Evolutionary conservation across 2,329 filamentous ascomycete species (phyloP), one percentile per base, ranked within the genome.

Genomic region (Cordyceps cateniannulata): DNA sequence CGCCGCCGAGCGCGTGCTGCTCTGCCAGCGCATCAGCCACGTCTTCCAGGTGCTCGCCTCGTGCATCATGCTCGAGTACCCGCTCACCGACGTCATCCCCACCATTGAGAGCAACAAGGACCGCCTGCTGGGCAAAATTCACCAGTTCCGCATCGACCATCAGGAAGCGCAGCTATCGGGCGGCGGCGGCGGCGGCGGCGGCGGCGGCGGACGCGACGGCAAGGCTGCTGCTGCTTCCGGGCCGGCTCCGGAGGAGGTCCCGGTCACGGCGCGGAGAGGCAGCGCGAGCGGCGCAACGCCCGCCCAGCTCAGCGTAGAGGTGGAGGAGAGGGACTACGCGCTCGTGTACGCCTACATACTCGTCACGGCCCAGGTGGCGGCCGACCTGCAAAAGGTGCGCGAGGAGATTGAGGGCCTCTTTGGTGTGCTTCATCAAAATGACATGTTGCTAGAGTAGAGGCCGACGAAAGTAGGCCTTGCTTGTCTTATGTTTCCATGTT

Each of bases 1-100:
- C 1, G 81, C 85, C 5, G 79, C 84, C 9, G 93, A 99, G 74
- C 85, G 95, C 58, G 84, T 83, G 10, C 86, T 93, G 63, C 81
- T 99, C 35, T 96, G 91, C 67, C 85, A 90, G 59, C 86, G 95
- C 56, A 96, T 98, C 68, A 96, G 91, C 70, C 95, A 98, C 80
- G 82, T 99, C 18, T 85, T 85, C 65, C 81, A 86, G 69, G 95
- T 98, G 6, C 84, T 99, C 64, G 95, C 95, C 1, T 95, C 90
- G 47, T 96, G 90, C 16, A 86, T 98, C 76, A 96, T 96, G 80
- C 82, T 98, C 9, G 93, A 96, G 74, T 98, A 96, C 68, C 93
- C 95, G 0, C 80, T 99, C 62, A 93, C 89, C 40, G 92, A 97
- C 69, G 90, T 90, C 14, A 80, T 98, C 47, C 95, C 95, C 0